phyloP scores from a whole-genome alignment of 1,284 basidiomycete species.

The Exobasidium cylindrosporum region DNA sequence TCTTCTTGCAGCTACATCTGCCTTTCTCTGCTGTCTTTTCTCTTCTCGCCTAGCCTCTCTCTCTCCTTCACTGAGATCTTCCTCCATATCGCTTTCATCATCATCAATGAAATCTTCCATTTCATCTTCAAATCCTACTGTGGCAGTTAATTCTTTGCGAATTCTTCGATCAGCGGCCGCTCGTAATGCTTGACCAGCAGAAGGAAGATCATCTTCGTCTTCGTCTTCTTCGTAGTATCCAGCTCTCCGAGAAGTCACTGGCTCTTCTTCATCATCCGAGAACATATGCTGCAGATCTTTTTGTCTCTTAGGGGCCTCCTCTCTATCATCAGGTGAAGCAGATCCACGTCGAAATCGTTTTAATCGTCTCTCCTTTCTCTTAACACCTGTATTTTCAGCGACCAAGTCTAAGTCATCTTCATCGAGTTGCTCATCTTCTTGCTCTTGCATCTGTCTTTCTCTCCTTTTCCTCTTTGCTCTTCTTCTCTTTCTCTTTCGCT shows the following conservation, averaged over 20 bases:
- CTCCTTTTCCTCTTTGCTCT: constrained; percentile 39
- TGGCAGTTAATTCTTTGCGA: constrained; percentile 2
- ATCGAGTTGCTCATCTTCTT: constrained; percentile 72
- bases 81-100: constrained; percentile 48
- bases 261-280: constrained; percentile 68
- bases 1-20: constrained; percentile 28
- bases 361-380: constrained; percentile 30
- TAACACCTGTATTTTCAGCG: constrained; percentile 85
- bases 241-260: background rate
- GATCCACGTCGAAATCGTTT: constrained; percentile 57
- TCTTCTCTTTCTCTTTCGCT: constrained; percentile 34
- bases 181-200: constrained; percentile 39
- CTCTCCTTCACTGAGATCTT: constrained; percentile 58
- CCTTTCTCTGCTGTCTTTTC: constrained; percentile 60
- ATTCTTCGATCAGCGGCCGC: constrained; percentile 14
- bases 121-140: constrained; percentile 51
- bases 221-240: constrained; percentile 53
- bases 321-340: constrained; percentile 60
- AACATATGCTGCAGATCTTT: constrained; percentile 75
- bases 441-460: constrained; percentile 25
- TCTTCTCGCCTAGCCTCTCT: constrained; percentile 69
- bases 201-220: constrained; percentile 58
- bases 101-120: constrained; percentile 72
- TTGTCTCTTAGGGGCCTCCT: constrained; percentile 54
- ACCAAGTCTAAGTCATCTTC: constrained; percentile 93